phyloP scores from a whole-genome alignment of 139 green algal genomes.

The Cymbomonas tetramitiformis region DNA sequence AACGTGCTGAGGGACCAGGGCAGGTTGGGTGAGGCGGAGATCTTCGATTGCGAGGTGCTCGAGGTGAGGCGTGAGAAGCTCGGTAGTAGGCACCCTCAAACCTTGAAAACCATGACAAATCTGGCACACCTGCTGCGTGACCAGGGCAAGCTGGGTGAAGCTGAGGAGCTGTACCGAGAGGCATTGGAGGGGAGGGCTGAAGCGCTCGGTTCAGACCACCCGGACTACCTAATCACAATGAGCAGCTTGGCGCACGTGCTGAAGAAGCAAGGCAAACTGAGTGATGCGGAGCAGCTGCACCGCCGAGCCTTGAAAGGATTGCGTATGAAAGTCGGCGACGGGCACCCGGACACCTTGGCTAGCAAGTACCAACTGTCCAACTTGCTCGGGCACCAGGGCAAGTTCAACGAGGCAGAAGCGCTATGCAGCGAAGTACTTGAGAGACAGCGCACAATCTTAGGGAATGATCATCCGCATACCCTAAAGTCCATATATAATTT shows the following conservation, averaged over 20 bases:
- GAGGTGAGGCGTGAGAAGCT: background rate
- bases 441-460: background rate
- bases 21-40: too few species aligned
- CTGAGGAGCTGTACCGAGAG: conserved; percentile 2
- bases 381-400: background rate
- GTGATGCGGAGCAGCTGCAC: conserved; percentile 7
- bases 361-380: conserved; percentile 15
- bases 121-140: conserved; percentile 3
- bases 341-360: background rate
- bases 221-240: conserved; percentile 2
- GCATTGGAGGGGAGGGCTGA: background rate
- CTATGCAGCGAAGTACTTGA: background rate
- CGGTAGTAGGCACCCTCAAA: background rate
- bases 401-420: background rate
- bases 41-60: background rate
- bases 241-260: conserved; percentile 12
- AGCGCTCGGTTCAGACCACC: background rate
- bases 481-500: conserved; percentile 12
- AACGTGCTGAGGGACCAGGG: too few species aligned
- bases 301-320: background rate
- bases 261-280: background rate
- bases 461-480: background rate
- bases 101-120: background rate
- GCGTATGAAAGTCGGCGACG: background rate
- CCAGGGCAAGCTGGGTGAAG: background rate